Base-by-base conservation (phyloP, 805 yeast species). In the Starmerella potacharoeniae region DNA sequence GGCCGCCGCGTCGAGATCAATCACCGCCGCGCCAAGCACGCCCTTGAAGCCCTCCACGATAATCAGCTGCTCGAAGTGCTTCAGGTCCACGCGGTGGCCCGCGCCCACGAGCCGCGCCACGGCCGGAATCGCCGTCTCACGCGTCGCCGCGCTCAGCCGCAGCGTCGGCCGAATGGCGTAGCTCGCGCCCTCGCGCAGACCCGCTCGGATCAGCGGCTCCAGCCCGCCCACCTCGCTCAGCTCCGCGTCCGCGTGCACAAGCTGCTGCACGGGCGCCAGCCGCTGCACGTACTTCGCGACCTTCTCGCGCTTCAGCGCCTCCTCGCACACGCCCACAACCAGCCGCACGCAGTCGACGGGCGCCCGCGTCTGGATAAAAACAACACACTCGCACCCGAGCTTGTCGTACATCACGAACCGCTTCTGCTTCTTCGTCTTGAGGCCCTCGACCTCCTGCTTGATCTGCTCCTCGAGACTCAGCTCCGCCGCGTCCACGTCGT, bases 11-110 rank as follows among this genome's bases (percentile, higher is more conserved):
- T 51, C 52, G 1, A 47, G 33, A 54, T 79, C 77, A 1, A 87
- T 88, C 6, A 89, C 91, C 60, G 93, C 76, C 79, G 87, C 81
- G 6, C 98, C 98, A 36, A 93, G 77, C 58, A 86, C 85, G 59
- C 80, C 84, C 71, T 90, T 91, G 71, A 83, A 91, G 66, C 96
- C 86, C 67, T 88, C 96, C 3, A 93, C 84, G 52, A 91, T 66
- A 49, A 93, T 78, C 62, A 93, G 72, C 65, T 83, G 82, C 58
- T 90, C 95, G 64, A 79, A 87, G 11, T 80, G 70, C 64, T 86
- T 86, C 67, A 93, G 75, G 66, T 89, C 95, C 14, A 93, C 95
- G 37, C 70, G 73, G 67, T 88, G 96, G 5, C 79, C 82, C 47
- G 77, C 73, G 0, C 91, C 91, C 0, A 87, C 89, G 45, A 77